Percentiles rank a stretch among this genome's conserved stretches.
These are phyloP conservation scores for Pochonia chlamydosporia DNA, from an alignment of 2,329 filamentous ascomycete genomes.

Conservation along the genomic window DNA sequence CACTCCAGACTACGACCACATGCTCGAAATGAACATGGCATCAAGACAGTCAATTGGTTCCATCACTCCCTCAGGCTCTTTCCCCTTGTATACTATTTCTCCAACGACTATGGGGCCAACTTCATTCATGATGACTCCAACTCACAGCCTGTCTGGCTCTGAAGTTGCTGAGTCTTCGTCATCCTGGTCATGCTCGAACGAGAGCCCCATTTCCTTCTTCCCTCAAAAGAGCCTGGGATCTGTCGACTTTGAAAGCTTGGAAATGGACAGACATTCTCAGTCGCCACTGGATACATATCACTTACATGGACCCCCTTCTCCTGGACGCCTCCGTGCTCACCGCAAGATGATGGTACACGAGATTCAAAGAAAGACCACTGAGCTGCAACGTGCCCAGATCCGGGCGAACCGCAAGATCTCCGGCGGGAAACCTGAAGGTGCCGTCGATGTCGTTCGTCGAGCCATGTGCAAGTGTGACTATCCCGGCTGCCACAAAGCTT, in stretches of 20 bases:
- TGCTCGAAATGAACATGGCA: slow-evolving; percentile 30
- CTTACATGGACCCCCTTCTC: slow-evolving; percentile 25
- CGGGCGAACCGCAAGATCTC: slow-evolving; percentile 23
- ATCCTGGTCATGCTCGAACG: slow-evolving; percentile 33
- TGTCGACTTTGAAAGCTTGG: slow-evolving; percentile 25
- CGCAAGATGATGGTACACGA: slow-evolving; percentile 36
- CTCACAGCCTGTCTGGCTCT: slow-evolving; percentile 32
- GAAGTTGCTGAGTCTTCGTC: slow-evolving; percentile 31
- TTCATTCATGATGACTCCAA: slow-evolving; percentile 34
- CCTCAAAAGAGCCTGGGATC: slow-evolving; percentile 24
- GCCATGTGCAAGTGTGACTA: slow-evolving; percentile 41
- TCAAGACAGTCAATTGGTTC: slow-evolving; percentile 28
- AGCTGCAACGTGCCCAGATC: slow-evolving; percentile 37
- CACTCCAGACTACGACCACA: slow-evolving; percentile 32
- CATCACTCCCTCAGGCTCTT: slow-evolving; percentile 30
- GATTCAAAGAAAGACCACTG: slow-evolving; percentile 37
- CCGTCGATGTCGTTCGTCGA: slow-evolving; percentile 30
- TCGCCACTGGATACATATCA: slow-evolving; percentile 26
- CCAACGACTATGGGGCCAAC: slow-evolving; percentile 24
- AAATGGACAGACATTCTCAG: slow-evolving; percentile 30
- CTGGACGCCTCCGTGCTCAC: slow-evolving; percentile 27
- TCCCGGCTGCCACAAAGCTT: slow-evolving; percentile 41
- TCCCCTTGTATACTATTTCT: slow-evolving; percentile 29
- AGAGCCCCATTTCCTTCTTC: slow-evolving; percentile 36
- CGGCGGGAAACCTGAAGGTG: slow-evolving; percentile 20